These are phyloP conservation scores for Ampelomyces quisqualis DNA, from an alignment of 2,329 filamentous ascomycete genomes.

Conservation along the genomic window DNA sequence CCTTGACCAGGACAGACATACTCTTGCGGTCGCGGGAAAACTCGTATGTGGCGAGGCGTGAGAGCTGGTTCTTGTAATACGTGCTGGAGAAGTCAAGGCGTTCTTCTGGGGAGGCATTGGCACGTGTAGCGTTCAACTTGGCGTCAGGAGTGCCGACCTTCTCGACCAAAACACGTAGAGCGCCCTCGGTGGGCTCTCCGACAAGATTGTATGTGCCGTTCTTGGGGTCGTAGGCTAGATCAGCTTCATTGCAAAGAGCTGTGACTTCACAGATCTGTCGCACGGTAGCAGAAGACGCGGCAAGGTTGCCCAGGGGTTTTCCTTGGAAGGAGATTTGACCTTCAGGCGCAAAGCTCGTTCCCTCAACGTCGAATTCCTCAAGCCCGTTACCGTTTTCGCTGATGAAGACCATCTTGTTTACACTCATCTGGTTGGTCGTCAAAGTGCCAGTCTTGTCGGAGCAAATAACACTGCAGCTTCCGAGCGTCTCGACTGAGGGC, in stretches of 20 bases:
- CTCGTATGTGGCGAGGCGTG: slow-evolving; percentile 83
- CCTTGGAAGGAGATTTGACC: slow-evolving; percentile 71
- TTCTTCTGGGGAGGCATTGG: slow-evolving; percentile 54
- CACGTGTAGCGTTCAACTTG: slow-evolving; percentile 55
- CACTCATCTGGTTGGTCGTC: slow-evolving; percentile 99
- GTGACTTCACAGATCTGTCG: slow-evolving; percentile 71
- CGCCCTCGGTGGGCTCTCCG: slow-evolving; percentile 94
- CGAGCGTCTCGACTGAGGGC: slow-evolving; percentile 94
- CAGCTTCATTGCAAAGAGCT: slow-evolving; percentile 85
- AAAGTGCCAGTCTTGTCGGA: slow-evolving; percentile 98
- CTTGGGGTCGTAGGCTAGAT: slow-evolving; percentile 77
- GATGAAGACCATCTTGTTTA: slow-evolving; percentile 86
- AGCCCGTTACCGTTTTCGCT: slow-evolving; percentile 70
- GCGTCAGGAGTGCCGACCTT: slow-evolving; percentile 85
- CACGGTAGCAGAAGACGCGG: slow-evolving; percentile 72
- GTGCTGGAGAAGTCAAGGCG: slow-evolving; percentile 79
- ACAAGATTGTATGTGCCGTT: slow-evolving; percentile 75
- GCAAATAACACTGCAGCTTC: slow-evolving; percentile 99
- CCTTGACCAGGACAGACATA: slow-evolving; percentile 91
- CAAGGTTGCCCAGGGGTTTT: slow-evolving; percentile 66
- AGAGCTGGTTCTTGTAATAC: slow-evolving; percentile 75
- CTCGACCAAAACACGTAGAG: slow-evolving; percentile 84
- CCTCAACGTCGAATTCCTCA: slow-evolving; percentile 85
- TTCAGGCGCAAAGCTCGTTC: slow-evolving; percentile 85
- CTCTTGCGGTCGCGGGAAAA: slow-evolving; percentile 98